Evolutionary conservation across 257 asterid species (phyloP).

Genomic region (Nicotiana obtusifolia): DNA sequence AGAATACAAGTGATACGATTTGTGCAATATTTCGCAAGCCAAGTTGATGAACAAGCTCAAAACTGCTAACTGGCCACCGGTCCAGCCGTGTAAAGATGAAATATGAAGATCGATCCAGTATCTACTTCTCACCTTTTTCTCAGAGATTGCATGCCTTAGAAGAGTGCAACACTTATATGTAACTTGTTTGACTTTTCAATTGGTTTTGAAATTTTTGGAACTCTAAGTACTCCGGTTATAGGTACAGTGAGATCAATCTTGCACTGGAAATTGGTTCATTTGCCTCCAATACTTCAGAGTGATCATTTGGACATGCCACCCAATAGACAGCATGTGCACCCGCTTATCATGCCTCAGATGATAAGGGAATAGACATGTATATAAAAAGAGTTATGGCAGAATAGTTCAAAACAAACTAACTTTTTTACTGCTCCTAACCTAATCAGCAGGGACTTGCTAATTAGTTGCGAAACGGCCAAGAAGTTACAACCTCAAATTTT

Average conservation of each 20-base stretch:
- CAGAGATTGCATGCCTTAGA: background rate
- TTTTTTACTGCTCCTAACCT: background rate
- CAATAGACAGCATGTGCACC: background rate
- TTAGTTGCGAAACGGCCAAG: background rate
- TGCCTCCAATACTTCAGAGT: background rate
- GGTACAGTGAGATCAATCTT: background rate
- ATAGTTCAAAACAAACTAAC: background rate
- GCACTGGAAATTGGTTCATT: background rate
- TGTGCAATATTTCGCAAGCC: background rate
- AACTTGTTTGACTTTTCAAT: background rate
- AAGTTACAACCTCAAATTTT: background rate
- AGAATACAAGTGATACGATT: background rate
- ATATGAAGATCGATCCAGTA: slow-evolving; percentile 7
- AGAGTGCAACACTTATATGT: background rate
- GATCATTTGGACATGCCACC: background rate
- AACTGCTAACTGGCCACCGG: background rate
- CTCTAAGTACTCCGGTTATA: background rate
- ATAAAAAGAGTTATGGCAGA: background rate
- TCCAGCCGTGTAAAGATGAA: background rate
- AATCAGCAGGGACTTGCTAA: background rate
- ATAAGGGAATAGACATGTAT: background rate
- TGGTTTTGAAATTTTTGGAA: background rate
- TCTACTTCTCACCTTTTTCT: background rate
- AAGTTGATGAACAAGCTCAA: background rate
- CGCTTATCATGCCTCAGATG: background rate